phyloP scores from a whole-genome alignment of 768 basidiomycete species.

The Rubroboletus satanas region DNA sequence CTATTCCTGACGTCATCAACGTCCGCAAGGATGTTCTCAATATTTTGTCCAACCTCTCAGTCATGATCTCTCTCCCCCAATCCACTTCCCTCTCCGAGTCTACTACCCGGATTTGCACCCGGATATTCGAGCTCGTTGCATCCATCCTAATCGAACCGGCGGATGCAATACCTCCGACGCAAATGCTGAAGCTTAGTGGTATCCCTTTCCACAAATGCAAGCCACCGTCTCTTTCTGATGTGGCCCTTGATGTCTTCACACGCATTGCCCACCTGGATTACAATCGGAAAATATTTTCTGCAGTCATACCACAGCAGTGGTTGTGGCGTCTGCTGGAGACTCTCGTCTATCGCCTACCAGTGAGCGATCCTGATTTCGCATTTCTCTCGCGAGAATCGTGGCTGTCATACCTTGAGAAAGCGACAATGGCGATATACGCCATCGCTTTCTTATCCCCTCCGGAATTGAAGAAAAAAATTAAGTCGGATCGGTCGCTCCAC shows the following conservation, averaged over 20 bases:
- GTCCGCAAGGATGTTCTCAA: constrained; percentile 76
- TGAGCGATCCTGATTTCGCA: constrained; percentile 71
- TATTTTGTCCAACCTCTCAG: constrained; percentile 61
- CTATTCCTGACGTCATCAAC: constrained; percentile 65
- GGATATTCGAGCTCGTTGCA: constrained; percentile 62
- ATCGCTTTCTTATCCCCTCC: constrained; percentile 81
- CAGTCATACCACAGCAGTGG: constrained; percentile 52
- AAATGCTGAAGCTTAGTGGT: constrained; percentile 53
- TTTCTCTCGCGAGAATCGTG: constrained; percentile 60
- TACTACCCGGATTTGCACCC: constrained; percentile 47
- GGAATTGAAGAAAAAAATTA: constrained; percentile 66
- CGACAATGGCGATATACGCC: constrained; percentile 79
- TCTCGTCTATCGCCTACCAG: constrained; percentile 80
- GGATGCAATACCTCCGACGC: constrained; percentile 62
- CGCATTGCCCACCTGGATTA: constrained; percentile 70
- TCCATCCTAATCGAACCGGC: constrained; percentile 72
- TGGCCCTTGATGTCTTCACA: constrained; percentile 84
- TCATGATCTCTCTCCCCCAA: constrained; percentile 46
- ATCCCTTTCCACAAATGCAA: constrained; percentile 39
- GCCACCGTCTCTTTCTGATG: constrained; percentile 62
- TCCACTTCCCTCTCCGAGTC: constrained; percentile 38
- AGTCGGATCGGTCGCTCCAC: constrained; percentile 60
- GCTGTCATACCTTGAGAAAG: constrained; percentile 77
- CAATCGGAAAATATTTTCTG: constrained; percentile 71
- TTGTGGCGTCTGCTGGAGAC: constrained; percentile 62